These are phyloP conservation scores for Ambispora gerdemannii DNA, from an alignment of 192 early-diverging fungal species.

Conservation along the genomic window DNA sequence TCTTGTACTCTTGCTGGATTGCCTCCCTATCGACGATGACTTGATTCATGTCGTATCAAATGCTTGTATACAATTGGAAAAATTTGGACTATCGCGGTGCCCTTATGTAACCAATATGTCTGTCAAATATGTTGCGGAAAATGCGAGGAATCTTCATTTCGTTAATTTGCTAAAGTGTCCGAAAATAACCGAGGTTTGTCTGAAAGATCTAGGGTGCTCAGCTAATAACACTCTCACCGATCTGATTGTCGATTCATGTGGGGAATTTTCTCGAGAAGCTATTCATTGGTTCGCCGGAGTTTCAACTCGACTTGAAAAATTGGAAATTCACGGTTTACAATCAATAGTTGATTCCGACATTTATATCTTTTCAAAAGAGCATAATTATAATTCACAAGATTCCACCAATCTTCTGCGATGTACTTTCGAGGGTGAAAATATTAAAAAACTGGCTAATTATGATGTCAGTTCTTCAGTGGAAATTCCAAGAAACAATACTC, in stretches of 20 bases:
- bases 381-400: not conserved
- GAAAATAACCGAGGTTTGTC: not conserved
- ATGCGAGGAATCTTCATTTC: not conserved
- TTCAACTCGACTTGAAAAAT: not conserved
- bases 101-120: not conserved
- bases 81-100: slow-evolving; percentile 13
- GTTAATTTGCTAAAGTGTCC: not conserved
- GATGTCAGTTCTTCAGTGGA: not conserved
- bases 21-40: slow-evolving; percentile 9
- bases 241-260: slow-evolving; percentile 19
- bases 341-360: not conserved
- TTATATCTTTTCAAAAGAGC: slow-evolving; percentile 8
- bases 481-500: not conserved
- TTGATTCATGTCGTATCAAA: not conserved
- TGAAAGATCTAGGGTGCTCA: not conserved
- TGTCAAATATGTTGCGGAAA: not conserved
- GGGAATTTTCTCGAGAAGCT: not conserved
- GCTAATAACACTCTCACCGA: not conserved
- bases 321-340: not conserved
- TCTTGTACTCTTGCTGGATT: not conserved
- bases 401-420: not conserved
- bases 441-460: not conserved
- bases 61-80: slow-evolving; percentile 6
- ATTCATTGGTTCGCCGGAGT: slow-evolving; percentile 10
- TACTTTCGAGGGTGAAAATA: slow-evolving; percentile 1